Base-by-base conservation (phyloP, 2,329 filamentous ascomycete species). In the Hypocrella siamensis region DNA sequence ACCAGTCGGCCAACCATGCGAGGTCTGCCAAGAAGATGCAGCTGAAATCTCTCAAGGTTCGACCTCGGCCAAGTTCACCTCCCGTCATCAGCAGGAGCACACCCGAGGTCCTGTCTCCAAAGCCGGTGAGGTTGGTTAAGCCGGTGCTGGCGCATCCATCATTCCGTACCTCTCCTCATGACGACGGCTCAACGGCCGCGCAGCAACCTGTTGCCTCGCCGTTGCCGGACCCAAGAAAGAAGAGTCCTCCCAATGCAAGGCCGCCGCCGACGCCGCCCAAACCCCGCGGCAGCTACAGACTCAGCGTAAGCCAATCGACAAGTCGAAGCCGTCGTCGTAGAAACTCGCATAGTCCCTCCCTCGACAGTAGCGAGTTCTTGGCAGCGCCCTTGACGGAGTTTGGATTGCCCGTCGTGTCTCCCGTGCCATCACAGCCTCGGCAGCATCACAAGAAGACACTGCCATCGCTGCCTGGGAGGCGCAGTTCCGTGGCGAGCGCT, bases 191-290 rank as follows among this genome's bases (percentile, higher is more conserved):
- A n/a, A n/a, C n/a, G n/a, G n/a, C n/a, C n/a, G n/a, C n/a, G n/a
- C n/a, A n/a, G n/a, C n/a, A n/a, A n/a, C n/a, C n/a, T n/a, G n/a
- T n/a, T n/a, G n/a, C n/a, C n/a, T n/a, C n/a, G n/a, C n/a, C n/a
- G n/a, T n/a, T n/a, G n/a, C n/a, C n/a, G n/a, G n/a, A n/a, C n/a
- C n/a, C n/a, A n/a, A n/a, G n/a, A n/a, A n/a, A n/a, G n/a, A n/a
- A n/a, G n/a, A n/a, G n/a, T n/a, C n/a, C n/a, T 6, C 11, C 36
- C 4, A 41, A 38, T 28, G 16, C 43, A 7, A 44, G 48, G 11
- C 47, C 56, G 12, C 47, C 57, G 11, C 57, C 59, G 1, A 51
- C 53, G 12, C 56, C 55, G 2, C 55, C 55, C 3, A 46, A 55
- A 26, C 52, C 52, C 8, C 42, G 53, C 3, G 49, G 47, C 3